phyloP scores from a whole-genome alignment of 1,284 basidiomycete species.

The Moniliella sp. region DNA sequence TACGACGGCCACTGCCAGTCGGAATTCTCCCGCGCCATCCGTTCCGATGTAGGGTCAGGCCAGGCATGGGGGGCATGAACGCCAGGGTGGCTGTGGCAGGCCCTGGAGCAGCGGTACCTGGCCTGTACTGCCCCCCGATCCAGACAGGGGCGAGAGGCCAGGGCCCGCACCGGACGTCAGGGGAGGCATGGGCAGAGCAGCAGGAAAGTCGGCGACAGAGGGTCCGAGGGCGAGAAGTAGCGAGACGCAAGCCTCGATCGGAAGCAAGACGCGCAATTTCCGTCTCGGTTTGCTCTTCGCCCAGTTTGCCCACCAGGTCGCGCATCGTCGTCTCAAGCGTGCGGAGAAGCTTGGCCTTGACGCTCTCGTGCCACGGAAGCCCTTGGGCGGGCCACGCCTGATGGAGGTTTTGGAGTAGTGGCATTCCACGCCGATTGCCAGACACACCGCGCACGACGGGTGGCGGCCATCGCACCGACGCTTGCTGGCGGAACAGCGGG shows the following conservation, averaged over 20 bases:
- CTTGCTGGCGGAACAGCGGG: conserved; percentile 19
- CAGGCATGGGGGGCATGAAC: too few species aligned
- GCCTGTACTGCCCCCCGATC: too few species aligned
- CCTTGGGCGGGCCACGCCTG: conserved; percentile 21
- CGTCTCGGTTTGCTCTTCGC: conserved; percentile 9
- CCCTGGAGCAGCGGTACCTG: too few species aligned
- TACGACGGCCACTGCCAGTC: too few species aligned
- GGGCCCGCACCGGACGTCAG: too few species aligned
- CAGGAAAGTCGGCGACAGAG: too few species aligned
- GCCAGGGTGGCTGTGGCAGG: too few species aligned
- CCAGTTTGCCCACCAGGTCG: conserved; percentile 14
- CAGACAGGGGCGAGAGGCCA: too few species aligned
- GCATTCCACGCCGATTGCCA: conserved; percentile 17
- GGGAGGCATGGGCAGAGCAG: too few species aligned
- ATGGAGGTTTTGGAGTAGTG: conserved; percentile 16
- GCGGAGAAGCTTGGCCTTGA: conserved; percentile 13
- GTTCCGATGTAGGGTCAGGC: too few species aligned
- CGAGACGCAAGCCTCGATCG: conserved; percentile 12
- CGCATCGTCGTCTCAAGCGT: conserved; percentile 20
- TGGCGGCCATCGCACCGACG: conserved; percentile 18
- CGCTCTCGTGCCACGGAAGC: conserved; percentile 18
- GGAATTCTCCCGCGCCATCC: too few species aligned
- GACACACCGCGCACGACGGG: conserved; percentile 20
- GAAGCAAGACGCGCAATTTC: conserved; percentile 13
- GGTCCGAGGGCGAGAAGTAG: too few species aligned